Percentiles rank a stretch among this genome's conserved stretches.
phyloP scores from a whole-genome alignment of 2,329 filamentous ascomycete species.

The Sporothrix schenckii region DNA sequence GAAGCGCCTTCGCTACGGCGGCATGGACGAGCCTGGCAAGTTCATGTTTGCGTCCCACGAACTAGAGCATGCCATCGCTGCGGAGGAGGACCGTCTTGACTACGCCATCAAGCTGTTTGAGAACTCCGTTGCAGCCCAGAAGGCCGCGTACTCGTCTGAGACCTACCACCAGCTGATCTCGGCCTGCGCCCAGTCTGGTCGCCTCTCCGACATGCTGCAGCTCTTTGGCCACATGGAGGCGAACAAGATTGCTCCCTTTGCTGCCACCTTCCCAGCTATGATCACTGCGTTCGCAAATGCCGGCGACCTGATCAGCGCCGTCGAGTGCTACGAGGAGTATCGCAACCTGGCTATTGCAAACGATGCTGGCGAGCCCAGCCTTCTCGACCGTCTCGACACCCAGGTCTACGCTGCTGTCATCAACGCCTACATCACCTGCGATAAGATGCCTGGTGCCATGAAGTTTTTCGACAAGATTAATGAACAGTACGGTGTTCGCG shows the following conservation, averaged over 20 bases:
- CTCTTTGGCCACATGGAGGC: conserved; percentile 91
- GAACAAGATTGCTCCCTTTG: conserved; percentile 71
- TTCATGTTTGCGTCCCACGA: conserved; percentile 90
- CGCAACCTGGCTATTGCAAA: conserved; percentile 82
- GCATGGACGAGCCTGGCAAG: conserved; percentile 78
- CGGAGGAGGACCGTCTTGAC: conserved; percentile 83
- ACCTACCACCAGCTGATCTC: conserved; percentile 84
- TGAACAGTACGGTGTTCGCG: conserved; percentile 60
- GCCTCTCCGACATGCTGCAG: conserved; percentile 83
- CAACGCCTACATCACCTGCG: conserved; percentile 81
- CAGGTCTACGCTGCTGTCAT: conserved; percentile 90
- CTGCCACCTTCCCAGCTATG: conserved; percentile 87
- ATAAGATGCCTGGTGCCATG: conserved; percentile 77
- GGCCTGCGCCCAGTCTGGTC: conserved; percentile 80
- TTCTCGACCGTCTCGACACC: conserved; percentile 74
- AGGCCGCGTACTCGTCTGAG: conserved; percentile 71
- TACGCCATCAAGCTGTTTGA: conserved; percentile 86
- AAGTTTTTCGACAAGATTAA: conserved; percentile 85
- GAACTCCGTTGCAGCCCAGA: conserved; percentile 66
- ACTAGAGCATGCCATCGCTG: conserved; percentile 80
- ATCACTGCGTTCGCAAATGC: conserved; percentile 86
- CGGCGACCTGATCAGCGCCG: conserved; percentile 81
- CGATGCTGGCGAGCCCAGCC: conserved; percentile 70
- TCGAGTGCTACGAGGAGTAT: conserved; percentile 96
- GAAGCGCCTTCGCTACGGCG: conserved; percentile 81